phyloP scores from a whole-genome alignment of 2,329 filamentous ascomycete genomes.

The Conoideocrella luteorostrata region DNA sequence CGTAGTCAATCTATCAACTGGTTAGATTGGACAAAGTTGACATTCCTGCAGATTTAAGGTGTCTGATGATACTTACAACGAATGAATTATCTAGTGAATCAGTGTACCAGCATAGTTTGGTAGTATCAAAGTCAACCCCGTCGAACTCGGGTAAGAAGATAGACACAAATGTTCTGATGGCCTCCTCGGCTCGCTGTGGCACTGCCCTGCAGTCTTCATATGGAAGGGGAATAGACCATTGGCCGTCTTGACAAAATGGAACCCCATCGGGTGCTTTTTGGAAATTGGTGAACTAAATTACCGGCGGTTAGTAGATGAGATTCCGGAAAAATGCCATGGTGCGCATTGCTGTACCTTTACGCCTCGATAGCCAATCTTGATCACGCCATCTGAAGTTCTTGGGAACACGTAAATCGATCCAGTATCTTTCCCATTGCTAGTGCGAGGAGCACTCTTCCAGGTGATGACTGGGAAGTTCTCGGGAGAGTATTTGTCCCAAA shows the following conservation, averaged over 20 bases:
- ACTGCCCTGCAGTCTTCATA: slow-evolving; percentile 12
- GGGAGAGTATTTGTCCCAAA: slow-evolving; percentile 27
- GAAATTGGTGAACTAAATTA: slow-evolving; percentile 25
- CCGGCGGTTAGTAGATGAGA: neutral
- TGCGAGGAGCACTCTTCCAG: slow-evolving; percentile 23
- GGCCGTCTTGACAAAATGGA: slow-evolving; percentile 22
- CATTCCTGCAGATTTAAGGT: too few relatives aligned
- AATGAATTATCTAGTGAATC: slow-evolving; percentile 28
- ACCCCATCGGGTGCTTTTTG: slow-evolving; percentile 19
- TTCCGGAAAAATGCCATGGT: neutral
- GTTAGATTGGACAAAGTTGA: neutral
- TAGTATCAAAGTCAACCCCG: slow-evolving; percentile 17
- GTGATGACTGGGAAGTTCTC: slow-evolving; percentile 25
- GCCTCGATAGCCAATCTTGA: slow-evolving; percentile 24
- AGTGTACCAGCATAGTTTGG: slow-evolving; percentile 28
- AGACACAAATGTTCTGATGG: slow-evolving; percentile 15
- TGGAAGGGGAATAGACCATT: slow-evolving; percentile 25
- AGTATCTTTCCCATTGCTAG: slow-evolving; percentile 20
- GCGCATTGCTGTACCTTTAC: slow-evolving; percentile 15
- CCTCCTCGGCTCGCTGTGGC: slow-evolving; percentile 14
- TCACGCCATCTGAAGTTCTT: slow-evolving; percentile 18
- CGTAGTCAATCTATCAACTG: slow-evolving; percentile 23
- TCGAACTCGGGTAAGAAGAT: slow-evolving; percentile 23
- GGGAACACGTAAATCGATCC: slow-evolving; percentile 24
- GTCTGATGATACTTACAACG: slow-evolving; percentile 15